These are phyloP conservation scores for Zopfochytrium polystomum DNA, from an alignment of 371 early-diverging fungal species.

Conservation along the genomic window DNA sequence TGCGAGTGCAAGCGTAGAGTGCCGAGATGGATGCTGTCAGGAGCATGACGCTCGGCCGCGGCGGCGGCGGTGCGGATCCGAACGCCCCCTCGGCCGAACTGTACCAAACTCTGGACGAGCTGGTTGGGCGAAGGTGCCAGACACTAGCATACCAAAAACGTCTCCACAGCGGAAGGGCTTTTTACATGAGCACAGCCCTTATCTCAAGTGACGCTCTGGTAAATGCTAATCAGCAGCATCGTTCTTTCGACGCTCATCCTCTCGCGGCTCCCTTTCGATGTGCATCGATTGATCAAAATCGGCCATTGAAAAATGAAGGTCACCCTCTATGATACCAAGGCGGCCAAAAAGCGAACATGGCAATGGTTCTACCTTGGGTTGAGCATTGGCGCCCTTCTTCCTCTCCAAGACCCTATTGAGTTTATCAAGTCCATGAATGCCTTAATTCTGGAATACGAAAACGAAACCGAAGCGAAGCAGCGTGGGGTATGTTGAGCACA, in stretches of 20 bases:
- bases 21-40: too few relatives aligned
- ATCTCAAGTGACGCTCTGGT: constrained; percentile 24
- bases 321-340: constrained; percentile 21
- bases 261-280: not conserved
- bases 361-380: constrained; percentile 35
- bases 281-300: too few relatives aligned
- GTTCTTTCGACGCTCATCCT: not conserved
- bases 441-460: constrained; percentile 33
- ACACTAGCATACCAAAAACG: constrained; percentile 22
- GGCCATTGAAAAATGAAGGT: constrained; percentile 3
- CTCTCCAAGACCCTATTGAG: constrained; percentile 26
- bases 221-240: not conserved
- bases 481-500: constrained; percentile 1
- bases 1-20: too few relatives aligned
- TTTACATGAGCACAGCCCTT: constrained; percentile 22
- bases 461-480: constrained; percentile 28
- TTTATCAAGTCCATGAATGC: constrained; percentile 33
- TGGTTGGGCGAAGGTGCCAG: constrained; percentile 14
- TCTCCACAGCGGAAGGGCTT: constrained; percentile 21
- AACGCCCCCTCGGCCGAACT: too few relatives aligned
- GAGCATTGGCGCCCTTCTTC: constrained; percentile 29
- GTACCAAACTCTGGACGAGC: constrained; percentile 10
- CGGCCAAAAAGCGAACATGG: constrained; percentile 19
- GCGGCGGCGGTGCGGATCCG: too few relatives aligned
- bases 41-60: too few relatives aligned